These are phyloP conservation scores for Fusarium brachygibbosum DNA, from an alignment of 2,329 filamentous ascomycete species.

Conservation along the genomic window DNA sequence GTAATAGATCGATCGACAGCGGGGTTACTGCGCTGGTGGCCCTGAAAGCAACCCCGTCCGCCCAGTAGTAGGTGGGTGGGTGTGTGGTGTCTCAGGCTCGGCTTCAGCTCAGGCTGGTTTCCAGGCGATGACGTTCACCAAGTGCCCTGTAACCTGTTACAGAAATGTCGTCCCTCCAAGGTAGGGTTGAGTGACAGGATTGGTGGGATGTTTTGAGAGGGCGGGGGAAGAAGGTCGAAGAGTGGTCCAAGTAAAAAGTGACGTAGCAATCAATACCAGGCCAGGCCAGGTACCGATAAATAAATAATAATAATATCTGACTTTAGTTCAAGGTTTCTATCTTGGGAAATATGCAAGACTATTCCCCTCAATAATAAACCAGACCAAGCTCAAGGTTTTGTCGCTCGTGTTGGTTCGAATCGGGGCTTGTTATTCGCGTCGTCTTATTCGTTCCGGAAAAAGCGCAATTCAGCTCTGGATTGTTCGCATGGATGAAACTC, in stretches of 20 bases:
- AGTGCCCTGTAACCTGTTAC: conserved; percentile 24
- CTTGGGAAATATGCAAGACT: background rate
- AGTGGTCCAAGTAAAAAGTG: conserved; percentile 27
- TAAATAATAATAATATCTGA: background rate
- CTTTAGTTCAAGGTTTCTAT: background rate
- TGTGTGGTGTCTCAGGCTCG: conserved; percentile 13
- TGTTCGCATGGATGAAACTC: conserved; percentile 27
- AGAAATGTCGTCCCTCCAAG: conserved; percentile 6
- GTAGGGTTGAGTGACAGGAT: conserved; percentile 20
- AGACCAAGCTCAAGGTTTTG: background rate
- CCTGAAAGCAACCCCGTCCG: conserved; percentile 5
- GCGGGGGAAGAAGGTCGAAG: background rate
- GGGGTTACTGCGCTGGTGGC: conserved; percentile 25
- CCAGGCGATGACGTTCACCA: conserved; percentile 32
- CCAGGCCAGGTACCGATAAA: conserved; percentile 13
- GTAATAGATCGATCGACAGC: conserved; percentile 39
- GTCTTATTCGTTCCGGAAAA: conserved; percentile 16
- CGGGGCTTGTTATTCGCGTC: conserved; percentile 3
- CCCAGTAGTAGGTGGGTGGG: background rate
- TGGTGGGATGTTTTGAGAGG: conserved; percentile 28
- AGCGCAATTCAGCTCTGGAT: conserved; percentile 20
- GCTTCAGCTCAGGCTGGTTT: conserved; percentile 36
- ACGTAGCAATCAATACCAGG: conserved; percentile 27
- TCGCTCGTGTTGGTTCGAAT: background rate
- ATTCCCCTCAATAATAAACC: background rate